Percentiles rank a stretch among this genome's conserved stretches.
Conservation (phyloP, 1,139 yeast species). For the Nakaseomyces nivariensis region DNA sequence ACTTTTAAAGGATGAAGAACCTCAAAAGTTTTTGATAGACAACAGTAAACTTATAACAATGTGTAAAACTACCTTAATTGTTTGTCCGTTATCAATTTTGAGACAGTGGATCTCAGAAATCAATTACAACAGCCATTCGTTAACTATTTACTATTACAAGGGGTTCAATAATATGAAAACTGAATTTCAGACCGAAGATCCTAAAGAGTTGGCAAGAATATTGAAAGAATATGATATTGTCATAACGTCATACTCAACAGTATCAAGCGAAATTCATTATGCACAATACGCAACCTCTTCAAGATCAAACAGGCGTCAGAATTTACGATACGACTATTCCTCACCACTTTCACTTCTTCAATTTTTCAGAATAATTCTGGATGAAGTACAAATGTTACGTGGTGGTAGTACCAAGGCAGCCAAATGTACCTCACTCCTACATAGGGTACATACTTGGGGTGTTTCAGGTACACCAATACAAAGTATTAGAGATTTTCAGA, state of each 20-base stretch:
- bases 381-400: constrained; percentile 91
- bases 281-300: constrained; percentile 60
- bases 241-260: constrained; percentile 62
- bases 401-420: constrained; percentile 68
- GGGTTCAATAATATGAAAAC: constrained; percentile 44
- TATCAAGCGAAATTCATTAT: constrained; percentile 69
- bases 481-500: constrained; percentile 54
- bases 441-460: constrained; percentile 89
- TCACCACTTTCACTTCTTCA: constrained; percentile 79
- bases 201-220: constrained; percentile 33
- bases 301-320: constrained; percentile 39
- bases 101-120: constrained; percentile 81
- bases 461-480: constrained; percentile 91
- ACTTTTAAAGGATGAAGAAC: constrained; percentile 28
- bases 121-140: constrained; percentile 34
- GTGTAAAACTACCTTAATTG: constrained; percentile 64
- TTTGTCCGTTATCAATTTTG: constrained; percentile 76
- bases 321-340: constrained; percentile 42
- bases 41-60: constrained; percentile 33
- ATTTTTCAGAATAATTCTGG: constrained; percentile 82
- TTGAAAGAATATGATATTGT: constrained; percentile 61
- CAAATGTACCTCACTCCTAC: constrained; percentile 66
- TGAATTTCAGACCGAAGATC: constrained; percentile 24
- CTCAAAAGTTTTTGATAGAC: constrained; percentile 7
- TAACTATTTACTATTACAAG: constrained; percentile 50